Percentiles rank a stretch among this genome's conserved stretches.
Evolutionary conservation across 805 yeast species (phyloP).

Genomic region (Saccharomyces paradoxus): DNA sequence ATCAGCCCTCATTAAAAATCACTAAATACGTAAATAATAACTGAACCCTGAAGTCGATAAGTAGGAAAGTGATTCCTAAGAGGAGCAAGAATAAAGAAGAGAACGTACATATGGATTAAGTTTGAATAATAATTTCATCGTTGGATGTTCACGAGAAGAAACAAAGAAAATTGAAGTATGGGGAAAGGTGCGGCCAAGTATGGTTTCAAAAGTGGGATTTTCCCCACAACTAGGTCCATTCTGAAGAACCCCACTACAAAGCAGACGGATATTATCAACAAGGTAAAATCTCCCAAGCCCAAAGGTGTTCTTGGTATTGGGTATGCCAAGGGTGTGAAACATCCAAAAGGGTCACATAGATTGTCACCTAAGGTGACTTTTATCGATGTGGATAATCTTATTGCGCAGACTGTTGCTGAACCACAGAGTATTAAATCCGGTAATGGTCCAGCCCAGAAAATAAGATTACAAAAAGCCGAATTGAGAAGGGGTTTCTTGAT

Average conservation of each 20-base stretch:
- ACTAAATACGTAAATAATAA: background rate
- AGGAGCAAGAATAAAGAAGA: background rate
- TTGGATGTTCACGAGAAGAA: background rate
- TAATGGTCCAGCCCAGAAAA: slow-evolving; percentile 16
- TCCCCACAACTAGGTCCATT: slow-evolving; percentile 71
- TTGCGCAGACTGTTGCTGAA: slow-evolving; percentile 43
- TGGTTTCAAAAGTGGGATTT: slow-evolving; percentile 65
- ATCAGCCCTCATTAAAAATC: background rate
- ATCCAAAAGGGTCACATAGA: slow-evolving; percentile 57
- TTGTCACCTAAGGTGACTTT: slow-evolving; percentile 45
- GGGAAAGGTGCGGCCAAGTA: slow-evolving; percentile 40
- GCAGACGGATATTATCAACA: slow-evolving; percentile 33
- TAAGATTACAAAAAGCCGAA: slow-evolving; percentile 36
- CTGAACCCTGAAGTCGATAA: background rate
- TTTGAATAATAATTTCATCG: background rate
- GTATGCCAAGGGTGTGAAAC: slow-evolving; percentile 62
- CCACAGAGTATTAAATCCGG: slow-evolving; percentile 30
- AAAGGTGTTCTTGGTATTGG: slow-evolving; percentile 42
- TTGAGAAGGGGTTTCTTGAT: slow-evolving; percentile 65
- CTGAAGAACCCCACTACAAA: slow-evolving; percentile 57
- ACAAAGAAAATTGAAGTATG: slow-evolving; percentile 25
- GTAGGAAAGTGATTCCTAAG: background rate
- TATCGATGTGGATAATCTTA: slow-evolving; percentile 52
- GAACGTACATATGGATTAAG: background rate
- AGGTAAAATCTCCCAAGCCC: slow-evolving; percentile 38